Conservation (phyloP, 257 asterid species). For the Solanum okadae region DNA sequence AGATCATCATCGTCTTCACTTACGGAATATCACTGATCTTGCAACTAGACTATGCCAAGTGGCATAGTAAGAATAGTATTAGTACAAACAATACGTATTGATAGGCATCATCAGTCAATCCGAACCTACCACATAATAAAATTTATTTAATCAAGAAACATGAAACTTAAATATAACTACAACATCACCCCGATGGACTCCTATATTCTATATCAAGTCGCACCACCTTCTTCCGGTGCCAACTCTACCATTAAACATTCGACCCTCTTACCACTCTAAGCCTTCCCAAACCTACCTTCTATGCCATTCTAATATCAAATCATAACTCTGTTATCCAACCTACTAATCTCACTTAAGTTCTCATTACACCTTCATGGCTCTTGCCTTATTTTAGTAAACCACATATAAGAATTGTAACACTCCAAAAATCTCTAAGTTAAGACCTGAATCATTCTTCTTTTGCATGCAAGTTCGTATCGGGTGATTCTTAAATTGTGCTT, state of each 20-base stretch:
- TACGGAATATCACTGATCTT: not conserved
- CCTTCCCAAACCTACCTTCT: not conserved
- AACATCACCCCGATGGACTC: not conserved
- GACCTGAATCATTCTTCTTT: no score
- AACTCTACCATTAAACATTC: not conserved
- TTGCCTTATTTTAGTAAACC: not conserved
- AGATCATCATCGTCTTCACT: not conserved
- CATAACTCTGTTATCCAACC: not conserved
- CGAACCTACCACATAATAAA: not conserved
- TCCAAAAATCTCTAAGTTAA: no score
- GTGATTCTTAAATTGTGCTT: not conserved
- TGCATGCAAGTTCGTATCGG: no score
- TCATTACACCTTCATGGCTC: not conserved
- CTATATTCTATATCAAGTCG: not conserved
- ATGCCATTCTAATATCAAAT: not conserved
- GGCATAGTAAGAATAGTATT: not conserved
- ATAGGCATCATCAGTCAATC: not conserved
- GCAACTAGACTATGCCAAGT: not conserved
- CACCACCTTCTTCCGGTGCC: not conserved
- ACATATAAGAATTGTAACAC: not conserved
- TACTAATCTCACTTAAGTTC: not conserved
- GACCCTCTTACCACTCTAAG: not conserved
- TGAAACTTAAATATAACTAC: not conserved
- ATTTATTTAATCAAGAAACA: no score
- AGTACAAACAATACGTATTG: no score